A percentile compares a stretch with the other conserved stretches of the same genome.
phyloP scores from a whole-genome alignment of 1,284 basidiomycete genomes.

The Ceratobasidium sp. region DNA sequence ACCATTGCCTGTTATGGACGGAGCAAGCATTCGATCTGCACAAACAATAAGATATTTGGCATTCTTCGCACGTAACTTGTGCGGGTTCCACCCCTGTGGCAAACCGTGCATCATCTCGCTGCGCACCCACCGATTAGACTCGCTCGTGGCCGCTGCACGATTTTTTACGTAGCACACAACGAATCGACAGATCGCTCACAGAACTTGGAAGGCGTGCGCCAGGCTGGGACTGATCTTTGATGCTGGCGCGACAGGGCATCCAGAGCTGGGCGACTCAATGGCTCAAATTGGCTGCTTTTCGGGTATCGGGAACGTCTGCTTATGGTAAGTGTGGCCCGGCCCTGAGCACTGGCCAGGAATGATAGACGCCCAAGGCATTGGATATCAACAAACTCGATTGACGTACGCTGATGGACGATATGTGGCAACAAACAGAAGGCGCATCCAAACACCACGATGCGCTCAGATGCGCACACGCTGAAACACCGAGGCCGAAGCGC shows the following conservation, averaged over 20 bases:
- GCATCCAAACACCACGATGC: neutral
- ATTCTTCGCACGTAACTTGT: conserved; percentile 9
- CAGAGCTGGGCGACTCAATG: conserved; percentile 32
- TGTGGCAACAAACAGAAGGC: conserved; percentile 37
- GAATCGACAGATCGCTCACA: conserved; percentile 40
- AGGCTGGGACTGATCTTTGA: conserved; percentile 39
- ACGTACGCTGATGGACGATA: conserved; percentile 32
- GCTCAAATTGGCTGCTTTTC: conserved; percentile 40
- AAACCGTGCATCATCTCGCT: neutral
- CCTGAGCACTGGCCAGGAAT: conserved; percentile 1
- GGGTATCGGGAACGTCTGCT: conserved; percentile 16
- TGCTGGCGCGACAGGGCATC: conserved; percentile 37
- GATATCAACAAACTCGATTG: conserved; percentile 36
- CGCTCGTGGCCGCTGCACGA: conserved; percentile 22
- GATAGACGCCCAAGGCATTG: conserved; percentile 31
- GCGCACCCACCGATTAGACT: neutral
- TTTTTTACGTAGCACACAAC: conserved; percentile 31
- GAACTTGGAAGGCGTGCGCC: conserved; percentile 40
- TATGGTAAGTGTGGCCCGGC: conserved; percentile 27
- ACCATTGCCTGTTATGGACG: neutral
- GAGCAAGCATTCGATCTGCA: conserved; percentile 28
- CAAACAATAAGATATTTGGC: conserved; percentile 13
- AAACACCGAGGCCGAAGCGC: conserved; percentile 13
- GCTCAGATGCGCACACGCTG: conserved; percentile 19
- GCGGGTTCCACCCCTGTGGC: conserved; percentile 36